Evolutionary conservation across 75 land plant genomes (phyloP).

Genomic region (Sequoia sempervirens): DNA sequence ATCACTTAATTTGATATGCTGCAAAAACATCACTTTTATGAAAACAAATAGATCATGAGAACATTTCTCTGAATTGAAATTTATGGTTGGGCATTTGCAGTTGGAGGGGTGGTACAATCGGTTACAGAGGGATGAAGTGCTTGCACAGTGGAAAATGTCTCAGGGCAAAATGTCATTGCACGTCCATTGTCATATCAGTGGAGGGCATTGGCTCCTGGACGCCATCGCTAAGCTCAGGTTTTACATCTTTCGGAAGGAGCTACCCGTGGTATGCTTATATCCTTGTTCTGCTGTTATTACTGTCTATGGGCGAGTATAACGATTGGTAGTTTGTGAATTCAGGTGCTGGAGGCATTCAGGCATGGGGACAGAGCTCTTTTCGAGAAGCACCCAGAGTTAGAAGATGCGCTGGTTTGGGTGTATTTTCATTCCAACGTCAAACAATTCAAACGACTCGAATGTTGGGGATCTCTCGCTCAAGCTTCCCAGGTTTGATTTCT

Average conservation of each 20-base stretch:
- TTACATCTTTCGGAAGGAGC: slow-evolving; percentile 80
- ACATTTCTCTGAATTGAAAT: too few relatives aligned
- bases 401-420: slow-evolving; percentile 79
- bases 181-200: slow-evolving; percentile 85
- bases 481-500: slow-evolving; percentile 29
- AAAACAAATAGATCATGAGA: too few relatives aligned
- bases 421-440: slow-evolving; percentile 81
- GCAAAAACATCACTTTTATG: too few relatives aligned
- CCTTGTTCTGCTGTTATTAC: neutral
- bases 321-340: neutral
- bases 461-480: slow-evolving; percentile 82
- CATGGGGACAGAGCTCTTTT: slow-evolving; percentile 62
- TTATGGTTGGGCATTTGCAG: slow-evolving; percentile 15
- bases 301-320: too few relatives aligned
- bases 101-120: slow-evolving; percentile 71
- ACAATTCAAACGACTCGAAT: slow-evolving; percentile 81
- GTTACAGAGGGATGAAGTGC: slow-evolving; percentile 77
- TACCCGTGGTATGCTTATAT: slow-evolving; percentile 57
- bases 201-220: slow-evolving; percentile 64
- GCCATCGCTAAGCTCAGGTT: slow-evolving; percentile 56
- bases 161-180: slow-evolving; percentile 69
- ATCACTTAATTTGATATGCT: too few relatives aligned
- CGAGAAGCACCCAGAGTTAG: slow-evolving; percentile 52
- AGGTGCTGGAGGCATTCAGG: slow-evolving; percentile 73
- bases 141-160: slow-evolving; percentile 79